A percentile compares a stretch with the other conserved stretches of the same genome.
These are phyloP conservation scores for Globisporangium apiculatum DNA, from an alignment of 352 stramenopile species.

Conservation along the genomic window DNA sequence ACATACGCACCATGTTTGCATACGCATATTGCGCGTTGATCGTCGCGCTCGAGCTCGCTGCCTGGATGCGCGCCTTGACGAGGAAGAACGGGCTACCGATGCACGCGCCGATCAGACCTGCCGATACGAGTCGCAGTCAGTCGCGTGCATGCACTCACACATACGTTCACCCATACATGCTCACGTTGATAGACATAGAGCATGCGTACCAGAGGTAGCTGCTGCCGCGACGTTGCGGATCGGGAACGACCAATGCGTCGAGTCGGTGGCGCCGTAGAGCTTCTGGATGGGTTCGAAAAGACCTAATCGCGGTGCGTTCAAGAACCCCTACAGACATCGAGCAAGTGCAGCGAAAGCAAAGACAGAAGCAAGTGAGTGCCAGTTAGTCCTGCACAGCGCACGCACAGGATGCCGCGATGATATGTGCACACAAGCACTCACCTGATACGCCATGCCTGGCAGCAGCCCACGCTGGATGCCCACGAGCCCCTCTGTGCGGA, in stretches of 20 bases:
- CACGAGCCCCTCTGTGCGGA: conserved; percentile 57
- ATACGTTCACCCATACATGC: too few species aligned
- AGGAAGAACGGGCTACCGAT: conserved; percentile 83
- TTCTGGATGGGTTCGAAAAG: conserved; percentile 78
- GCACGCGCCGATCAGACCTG: conserved; percentile 65
- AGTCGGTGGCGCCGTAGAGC: conserved; percentile 74
- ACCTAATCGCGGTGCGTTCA: conserved; percentile 75
- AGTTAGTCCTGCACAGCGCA: background rate
- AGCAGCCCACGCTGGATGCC: conserved; percentile 78
- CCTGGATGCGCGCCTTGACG: conserved; percentile 81
- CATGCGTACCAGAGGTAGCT: conserved; percentile 45
- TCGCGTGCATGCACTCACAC: background rate
- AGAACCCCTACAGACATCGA: conserved; percentile 28
- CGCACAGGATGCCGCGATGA: conserved; percentile 1
- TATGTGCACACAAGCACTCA: conserved; percentile 2
- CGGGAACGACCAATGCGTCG: conserved; percentile 61
- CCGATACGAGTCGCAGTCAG: conserved; percentile 3
- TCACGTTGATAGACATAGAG: too few species aligned
- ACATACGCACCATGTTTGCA: conserved; percentile 55
- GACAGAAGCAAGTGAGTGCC: background rate
- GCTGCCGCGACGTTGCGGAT: conserved; percentile 70
- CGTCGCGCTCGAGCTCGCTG: conserved; percentile 56
- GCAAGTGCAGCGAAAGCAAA: background rate
- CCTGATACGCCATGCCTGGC: conserved; percentile 77
- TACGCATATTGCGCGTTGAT: conserved; percentile 85